phyloP scores from a whole-genome alignment of 1,139 yeast species.

The Candida smagusa region DNA sequence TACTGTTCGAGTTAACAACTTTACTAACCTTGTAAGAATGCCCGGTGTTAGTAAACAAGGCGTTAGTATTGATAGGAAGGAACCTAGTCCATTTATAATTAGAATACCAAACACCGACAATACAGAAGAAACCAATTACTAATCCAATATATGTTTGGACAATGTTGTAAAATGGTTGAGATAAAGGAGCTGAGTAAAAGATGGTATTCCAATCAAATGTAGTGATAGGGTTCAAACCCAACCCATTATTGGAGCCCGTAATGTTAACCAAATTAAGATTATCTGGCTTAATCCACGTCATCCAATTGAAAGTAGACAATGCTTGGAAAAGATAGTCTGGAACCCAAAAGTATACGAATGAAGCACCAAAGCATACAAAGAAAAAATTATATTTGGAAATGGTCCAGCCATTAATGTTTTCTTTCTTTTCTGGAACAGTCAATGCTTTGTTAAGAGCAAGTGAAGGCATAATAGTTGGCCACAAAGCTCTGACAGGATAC shows the following conservation, averaged over 20 bases:
- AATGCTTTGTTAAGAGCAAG: slow-evolving; percentile 20
- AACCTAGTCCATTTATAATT: slow-evolving; percentile 16
- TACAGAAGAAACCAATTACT: slow-evolving; percentile 11
- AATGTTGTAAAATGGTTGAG: slow-evolving; percentile 13
- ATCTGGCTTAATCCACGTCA: slow-evolving; percentile 19
- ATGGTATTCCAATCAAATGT: slow-evolving; percentile 18
- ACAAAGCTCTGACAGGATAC: slow-evolving; percentile 13
- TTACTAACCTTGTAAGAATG: slow-evolving; percentile 11
- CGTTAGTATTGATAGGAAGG: slow-evolving; percentile 15
- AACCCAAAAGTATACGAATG: slow-evolving; percentile 18
- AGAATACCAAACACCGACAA: slow-evolving; percentile 14
- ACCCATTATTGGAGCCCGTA: slow-evolving; percentile 15
- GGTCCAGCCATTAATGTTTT: slow-evolving; percentile 18
- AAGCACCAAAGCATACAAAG: slow-evolving; percentile 10
- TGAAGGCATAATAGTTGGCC: slow-evolving; percentile 19
- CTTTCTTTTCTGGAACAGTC: slow-evolving; percentile 14
- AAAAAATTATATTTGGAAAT: slow-evolving; percentile 16
- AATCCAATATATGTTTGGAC: slow-evolving; percentile 13
- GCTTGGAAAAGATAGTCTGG: slow-evolving; percentile 17
- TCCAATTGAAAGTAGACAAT: slow-evolving; percentile 18
- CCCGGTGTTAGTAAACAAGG: slow-evolving; percentile 15
- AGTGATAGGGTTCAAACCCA: slow-evolving; percentile 19
- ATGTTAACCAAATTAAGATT: slow-evolving; percentile 16
- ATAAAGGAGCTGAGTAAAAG: slow-evolving; percentile 8
- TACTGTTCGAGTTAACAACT: slow-evolving; percentile 11